These are phyloP conservation scores for Podaxis carcinomalis DNA, from an alignment of 768 basidiomycete species.

Conservation along the genomic window DNA sequence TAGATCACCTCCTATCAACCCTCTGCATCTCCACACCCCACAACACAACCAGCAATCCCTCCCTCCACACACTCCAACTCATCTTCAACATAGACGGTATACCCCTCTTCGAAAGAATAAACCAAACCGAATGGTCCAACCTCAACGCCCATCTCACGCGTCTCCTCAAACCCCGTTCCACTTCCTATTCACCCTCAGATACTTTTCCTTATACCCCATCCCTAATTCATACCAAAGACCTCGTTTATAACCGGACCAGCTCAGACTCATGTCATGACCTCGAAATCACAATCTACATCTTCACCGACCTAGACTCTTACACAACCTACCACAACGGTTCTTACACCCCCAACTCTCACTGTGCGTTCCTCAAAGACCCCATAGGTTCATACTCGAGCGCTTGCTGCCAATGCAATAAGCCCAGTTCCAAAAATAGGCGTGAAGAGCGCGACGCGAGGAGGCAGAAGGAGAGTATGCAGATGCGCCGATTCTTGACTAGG, in stretches of 20 bases:
- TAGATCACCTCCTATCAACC: conserved; percentile 7
- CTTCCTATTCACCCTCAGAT: neutral
- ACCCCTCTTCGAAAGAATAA: neutral
- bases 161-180: neutral
- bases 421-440: neutral
- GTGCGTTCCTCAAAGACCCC: neutral
- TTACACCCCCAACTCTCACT: neutral
- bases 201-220: neutral
- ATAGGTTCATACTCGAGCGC: neutral
- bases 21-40: neutral
- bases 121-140: conserved; percentile 5
- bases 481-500: neutral
- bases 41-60: neutral
- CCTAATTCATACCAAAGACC: neutral
- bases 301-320: neutral
- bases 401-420: neutral
- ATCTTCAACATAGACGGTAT: conserved; percentile 4
- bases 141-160: conserved; percentile 3
- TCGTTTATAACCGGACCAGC: neutral
- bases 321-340: neutral
- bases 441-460: neutral
- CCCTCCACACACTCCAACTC: conserved; percentile 6
- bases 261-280: neutral
- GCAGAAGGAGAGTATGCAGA: neutral
- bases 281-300: conserved; percentile 9